These are phyloP conservation scores for Breviolum minutum DNA, from an alignment of 73 alveolate genomes.

Conservation along the genomic window DNA sequence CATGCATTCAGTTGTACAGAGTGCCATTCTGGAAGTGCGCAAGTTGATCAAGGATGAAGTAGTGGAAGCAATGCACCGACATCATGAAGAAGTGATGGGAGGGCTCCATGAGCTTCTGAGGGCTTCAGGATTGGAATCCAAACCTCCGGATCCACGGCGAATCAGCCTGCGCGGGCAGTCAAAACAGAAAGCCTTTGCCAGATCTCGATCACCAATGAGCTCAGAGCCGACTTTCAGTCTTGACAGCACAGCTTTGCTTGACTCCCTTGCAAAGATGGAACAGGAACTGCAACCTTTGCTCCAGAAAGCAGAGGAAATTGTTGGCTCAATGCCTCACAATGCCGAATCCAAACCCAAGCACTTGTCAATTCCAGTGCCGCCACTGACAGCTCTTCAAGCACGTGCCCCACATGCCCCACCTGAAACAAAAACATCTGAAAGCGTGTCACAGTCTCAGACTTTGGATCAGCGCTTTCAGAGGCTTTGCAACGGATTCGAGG, in stretches of 20 bases:
- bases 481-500: slow-evolving; percentile 10
- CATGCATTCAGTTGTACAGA: slow-evolving; percentile 65
- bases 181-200: slow-evolving; percentile 9
- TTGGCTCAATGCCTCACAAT: neutral
- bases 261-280: slow-evolving; percentile 25
- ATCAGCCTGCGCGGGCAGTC: neutral
- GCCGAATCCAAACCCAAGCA: neutral
- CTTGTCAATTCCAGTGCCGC: neutral
- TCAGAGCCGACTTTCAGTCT: neutral
- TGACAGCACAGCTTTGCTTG: neutral
- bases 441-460: no score
- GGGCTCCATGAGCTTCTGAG: neutral
- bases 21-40: slow-evolving; percentile 44
- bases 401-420: neutral
- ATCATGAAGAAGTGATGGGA: neutral
- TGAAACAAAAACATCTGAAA: neutral
- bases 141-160: neutral
- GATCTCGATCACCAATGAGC: neutral
- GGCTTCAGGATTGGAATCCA: neutral
- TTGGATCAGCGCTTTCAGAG: neutral
- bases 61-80: neutral
- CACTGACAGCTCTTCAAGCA: neutral
- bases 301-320: neutral
- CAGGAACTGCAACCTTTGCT: slow-evolving; percentile 41
- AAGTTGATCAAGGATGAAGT: slow-evolving; percentile 57